A percentile compares a stretch with the other conserved stretches of the same genome.
Evolutionary conservation across 257 asterid species (phyloP).

Genomic region (Thymus quinquecostatus): DNA sequence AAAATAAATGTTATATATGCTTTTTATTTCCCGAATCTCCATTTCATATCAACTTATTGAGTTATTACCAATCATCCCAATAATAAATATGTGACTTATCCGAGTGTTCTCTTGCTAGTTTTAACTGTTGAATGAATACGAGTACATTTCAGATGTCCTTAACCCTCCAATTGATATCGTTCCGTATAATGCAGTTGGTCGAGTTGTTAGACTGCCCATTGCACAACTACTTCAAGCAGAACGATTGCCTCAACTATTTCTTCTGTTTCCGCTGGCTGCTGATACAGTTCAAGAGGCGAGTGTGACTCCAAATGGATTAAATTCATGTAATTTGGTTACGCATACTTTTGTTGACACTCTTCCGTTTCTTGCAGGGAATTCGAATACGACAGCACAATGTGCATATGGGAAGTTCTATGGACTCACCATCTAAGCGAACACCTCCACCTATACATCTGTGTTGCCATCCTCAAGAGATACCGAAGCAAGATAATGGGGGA

Average conservation of each 20-base stretch:
- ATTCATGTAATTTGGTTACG: not conserved
- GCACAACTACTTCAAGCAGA: constrained; percentile 83
- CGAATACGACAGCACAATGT: constrained; percentile 79
- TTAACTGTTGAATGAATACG: not conserved
- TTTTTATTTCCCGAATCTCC: not conserved
- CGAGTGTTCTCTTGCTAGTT: not conserved
- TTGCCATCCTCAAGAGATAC: constrained; percentile 78
- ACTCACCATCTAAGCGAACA: constrained; percentile 89
- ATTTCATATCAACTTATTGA: not conserved
- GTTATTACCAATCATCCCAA: not conserved
- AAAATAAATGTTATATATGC: not conserved
- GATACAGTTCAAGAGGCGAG: constrained; percentile 97
- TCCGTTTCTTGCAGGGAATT: constrained; percentile 70
- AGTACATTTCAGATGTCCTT: constrained; percentile 18
- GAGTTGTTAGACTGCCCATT: constrained; percentile 86
- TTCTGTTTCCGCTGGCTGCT: constrained; percentile 99
- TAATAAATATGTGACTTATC: not conserved
- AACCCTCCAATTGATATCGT: constrained; percentile 22
- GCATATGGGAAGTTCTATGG: constrained; percentile 94
- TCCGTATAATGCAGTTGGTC: constrained; percentile 71
- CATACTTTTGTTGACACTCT: not conserved
- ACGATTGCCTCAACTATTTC: constrained; percentile 94
- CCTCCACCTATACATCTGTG: constrained; percentile 83
- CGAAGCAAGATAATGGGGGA: constrained; percentile 84
- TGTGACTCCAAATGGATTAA: not conserved